Evolutionary conservation across 2,329 filamentous ascomycete species (phyloP), one percentile per base, ranked within the genome.

Genomic region (Tolypocladium amazonense): DNA sequence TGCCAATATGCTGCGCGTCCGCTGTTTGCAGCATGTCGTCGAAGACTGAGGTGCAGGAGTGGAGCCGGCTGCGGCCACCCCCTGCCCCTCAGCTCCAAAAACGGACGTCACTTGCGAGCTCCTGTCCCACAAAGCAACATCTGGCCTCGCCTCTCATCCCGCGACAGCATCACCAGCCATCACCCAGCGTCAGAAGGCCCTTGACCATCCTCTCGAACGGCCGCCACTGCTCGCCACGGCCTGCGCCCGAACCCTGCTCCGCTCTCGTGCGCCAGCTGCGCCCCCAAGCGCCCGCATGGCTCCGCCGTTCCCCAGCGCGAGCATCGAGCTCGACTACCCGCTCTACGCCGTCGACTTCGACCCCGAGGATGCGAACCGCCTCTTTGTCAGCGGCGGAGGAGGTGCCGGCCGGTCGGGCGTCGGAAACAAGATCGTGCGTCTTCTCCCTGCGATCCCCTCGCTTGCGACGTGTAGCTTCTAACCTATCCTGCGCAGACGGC

Each of bases 271-370:
- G 59, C 50, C 30, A 35, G n/a, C 20, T 15, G 50, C 50, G 50
- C 50, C 18, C 30, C 30, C 30, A 53, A 53, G 41, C 61, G 56
- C 43, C 45, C 41, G 18, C 62, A 77, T 77, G 76, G 68, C 73
- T 58, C 68, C 71, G 56, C 68, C 70, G 27, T 73, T 84, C 63
- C 73, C 75, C 59, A 73, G 74, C 61, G 82, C 88, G 62, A 88
- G 85, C 72, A 78, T 85, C 66, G 84, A 85, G 59, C 83, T 95
- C 64, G 84, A 86, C 60, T 97, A 93, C 73, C 92, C 92, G 56
- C 83, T 96, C 61, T 96, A 92, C 73, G 86, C 88, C 59, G 89
- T 91, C 71, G 92, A 92, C 70, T 97, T 96, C 73, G 91, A 96
- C 70, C 90, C 88, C 57, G 82, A 88, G 68, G 86, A 95, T 76